phyloP scores from a whole-genome alignment of 31 red algal species.

The Asparagopsis taxiformis region DNA sequence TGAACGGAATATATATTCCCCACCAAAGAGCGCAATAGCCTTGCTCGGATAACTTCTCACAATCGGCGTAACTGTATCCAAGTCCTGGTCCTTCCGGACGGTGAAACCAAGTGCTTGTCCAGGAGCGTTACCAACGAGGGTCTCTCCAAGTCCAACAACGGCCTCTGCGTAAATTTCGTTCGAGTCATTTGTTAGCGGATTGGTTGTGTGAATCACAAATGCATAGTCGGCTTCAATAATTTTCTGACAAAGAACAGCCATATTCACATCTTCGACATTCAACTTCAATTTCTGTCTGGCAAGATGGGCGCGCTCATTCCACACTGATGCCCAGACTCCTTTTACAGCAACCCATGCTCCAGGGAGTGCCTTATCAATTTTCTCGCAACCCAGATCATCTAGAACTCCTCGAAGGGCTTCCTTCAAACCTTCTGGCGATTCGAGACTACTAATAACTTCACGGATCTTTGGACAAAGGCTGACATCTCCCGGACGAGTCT shows the following conservation, averaged over 20 bases:
- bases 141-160: constrained; percentile 89
- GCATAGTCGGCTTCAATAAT: constrained; percentile 92
- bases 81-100: constrained; percentile 65
- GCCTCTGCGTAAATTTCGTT: constrained; percentile 88
- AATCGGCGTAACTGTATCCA: constrained; percentile 60
- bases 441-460: constrained; percentile 59
- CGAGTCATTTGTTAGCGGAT: constrained; percentile 79
- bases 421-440: constrained; percentile 65
- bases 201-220: constrained; percentile 88
- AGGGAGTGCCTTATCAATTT: constrained; percentile 57
- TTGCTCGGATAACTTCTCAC: constrained; percentile 91
- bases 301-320: constrained; percentile 91
- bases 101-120: constrained; percentile 94
- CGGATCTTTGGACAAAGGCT: constrained; percentile 58
- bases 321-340: constrained; percentile 90
- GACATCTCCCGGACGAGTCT: constrained; percentile 51
- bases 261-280: constrained; percentile 75
- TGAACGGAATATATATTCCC: constrained; percentile 88
- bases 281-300: constrained; percentile 76
- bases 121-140: constrained; percentile 88
- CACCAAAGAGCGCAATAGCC: constrained; percentile 71
- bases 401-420: constrained; percentile 72
- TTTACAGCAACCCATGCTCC: constrained; percentile 79
- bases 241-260: constrained; percentile 93
- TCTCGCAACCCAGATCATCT: constrained; percentile 72